These are phyloP conservation scores for Syncephalastrum contaminatum DNA, from an alignment of 371 early-diverging fungal species.

Conservation along the genomic window DNA sequence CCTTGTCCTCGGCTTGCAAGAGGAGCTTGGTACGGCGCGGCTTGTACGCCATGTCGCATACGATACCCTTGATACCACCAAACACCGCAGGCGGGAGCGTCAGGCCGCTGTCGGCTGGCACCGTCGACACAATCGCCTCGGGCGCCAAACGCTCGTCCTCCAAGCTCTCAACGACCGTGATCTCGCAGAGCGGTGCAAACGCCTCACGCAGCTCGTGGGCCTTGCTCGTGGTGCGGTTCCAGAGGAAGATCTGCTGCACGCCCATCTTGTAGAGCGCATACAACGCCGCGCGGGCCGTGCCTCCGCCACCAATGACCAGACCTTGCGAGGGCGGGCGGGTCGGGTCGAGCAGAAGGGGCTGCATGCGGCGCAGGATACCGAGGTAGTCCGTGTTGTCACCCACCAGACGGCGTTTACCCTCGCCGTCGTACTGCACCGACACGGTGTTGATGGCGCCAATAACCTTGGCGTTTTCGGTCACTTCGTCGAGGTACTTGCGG, in stretches of 20 bases:
- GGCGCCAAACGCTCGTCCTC: slow-evolving; percentile 30
- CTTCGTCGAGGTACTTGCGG: slow-evolving; percentile 66
- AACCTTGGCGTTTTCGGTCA: slow-evolving; percentile 73
- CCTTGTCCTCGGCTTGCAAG: slow-evolving; percentile 53
- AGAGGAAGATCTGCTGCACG: slow-evolving; percentile 67
- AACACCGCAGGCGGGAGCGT: slow-evolving; percentile 58
- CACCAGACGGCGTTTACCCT: slow-evolving; percentile 49
- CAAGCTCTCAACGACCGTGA: slow-evolving; percentile 42
- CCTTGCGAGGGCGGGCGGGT: slow-evolving; percentile 44
- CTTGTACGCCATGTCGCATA: slow-evolving; percentile 93
- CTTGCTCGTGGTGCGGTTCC: slow-evolving; percentile 84
- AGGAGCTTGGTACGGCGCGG: slow-evolving; percentile 81
- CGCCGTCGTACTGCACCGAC: slow-evolving; percentile 46
- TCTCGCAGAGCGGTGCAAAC: slow-evolving; percentile 57
- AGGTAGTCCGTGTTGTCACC: slow-evolving; percentile 97
- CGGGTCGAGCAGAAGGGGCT: slow-evolving; percentile 48
- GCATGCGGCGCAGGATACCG: slow-evolving; percentile 76
- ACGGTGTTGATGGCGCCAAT: slow-evolving; percentile 97
- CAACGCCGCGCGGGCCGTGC: slow-evolving; percentile 91
- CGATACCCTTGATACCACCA: slow-evolving; percentile 61
- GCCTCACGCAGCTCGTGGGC: slow-evolving; percentile 70
- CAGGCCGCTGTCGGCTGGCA: slow-evolving; percentile 80
- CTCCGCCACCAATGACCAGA: slow-evolving; percentile 95
- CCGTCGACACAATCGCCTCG: slow-evolving; percentile 71
- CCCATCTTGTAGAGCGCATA: slow-evolving; percentile 83